Evolutionary conservation across 1,139 yeast genomes (phyloP).

Genomic region (Geotrichum carabidarum): DNA sequence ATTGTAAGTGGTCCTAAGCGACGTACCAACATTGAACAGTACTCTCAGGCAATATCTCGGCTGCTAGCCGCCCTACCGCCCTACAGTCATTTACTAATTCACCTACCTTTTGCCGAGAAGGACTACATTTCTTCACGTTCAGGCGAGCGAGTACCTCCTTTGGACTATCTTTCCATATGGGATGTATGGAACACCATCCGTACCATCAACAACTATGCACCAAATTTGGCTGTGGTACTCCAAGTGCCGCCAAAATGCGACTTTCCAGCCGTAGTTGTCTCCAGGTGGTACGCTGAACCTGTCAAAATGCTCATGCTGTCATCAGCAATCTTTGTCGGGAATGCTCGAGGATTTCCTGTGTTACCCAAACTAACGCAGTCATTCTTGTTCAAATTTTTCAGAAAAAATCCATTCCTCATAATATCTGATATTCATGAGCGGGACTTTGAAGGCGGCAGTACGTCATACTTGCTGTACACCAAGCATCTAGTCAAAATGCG

Average conservation of each 20-base stretch:
- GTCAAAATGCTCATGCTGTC: slow-evolving; percentile 52
- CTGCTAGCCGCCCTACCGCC: slow-evolving; percentile 31
- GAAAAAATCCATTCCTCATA: slow-evolving; percentile 34
- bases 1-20: slow-evolving; percentile 59
- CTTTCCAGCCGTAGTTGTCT: slow-evolving; percentile 46
- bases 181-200: slow-evolving; percentile 65
- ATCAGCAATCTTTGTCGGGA: slow-evolving; percentile 50
- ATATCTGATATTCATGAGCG: slow-evolving; percentile 34
- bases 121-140: slow-evolving; percentile 30
- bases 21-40: slow-evolving; percentile 47
- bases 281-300: slow-evolving; percentile 64
- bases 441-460: slow-evolving; percentile 41
- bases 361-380: slow-evolving; percentile 52
- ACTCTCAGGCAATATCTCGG: slow-evolving; percentile 43
- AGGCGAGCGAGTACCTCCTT: slow-evolving; percentile 40
- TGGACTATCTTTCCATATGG: slow-evolving; percentile 59
- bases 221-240: slow-evolving; percentile 50
- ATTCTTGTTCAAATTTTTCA: slow-evolving; percentile 41
- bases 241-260: slow-evolving; percentile 44
- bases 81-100: slow-evolving; percentile 36
- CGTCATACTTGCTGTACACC: slow-evolving; percentile 48
- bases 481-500: slow-evolving; percentile 45
- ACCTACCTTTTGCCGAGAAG: slow-evolving; percentile 45
- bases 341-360: slow-evolving; percentile 58
- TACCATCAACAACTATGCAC: slow-evolving; percentile 48